Evolutionary conservation across 768 basidiomycete species (phyloP).

Genomic region (Boletus patriciae): DNA sequence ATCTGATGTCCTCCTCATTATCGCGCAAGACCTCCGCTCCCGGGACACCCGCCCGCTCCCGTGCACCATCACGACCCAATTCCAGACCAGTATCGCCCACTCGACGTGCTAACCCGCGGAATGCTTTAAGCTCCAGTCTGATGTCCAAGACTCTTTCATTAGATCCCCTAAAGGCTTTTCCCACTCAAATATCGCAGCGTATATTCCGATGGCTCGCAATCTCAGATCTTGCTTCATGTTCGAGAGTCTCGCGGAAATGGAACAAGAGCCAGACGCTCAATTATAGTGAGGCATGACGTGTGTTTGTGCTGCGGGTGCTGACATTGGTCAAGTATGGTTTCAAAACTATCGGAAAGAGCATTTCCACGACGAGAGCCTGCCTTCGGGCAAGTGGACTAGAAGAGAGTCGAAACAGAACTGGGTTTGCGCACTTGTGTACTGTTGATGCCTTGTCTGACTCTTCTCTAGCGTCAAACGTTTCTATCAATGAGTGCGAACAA

Average conservation of each 20-base stretch:
- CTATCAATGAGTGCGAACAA: slow-evolving; percentile 42
- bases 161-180: slow-evolving; percentile 70
- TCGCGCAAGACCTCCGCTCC: slow-evolving; percentile 58
- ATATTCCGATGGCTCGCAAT: slow-evolving; percentile 67
- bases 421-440: slow-evolving; percentile 41
- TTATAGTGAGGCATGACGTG: slow-evolving; percentile 56
- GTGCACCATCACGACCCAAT: slow-evolving; percentile 49
- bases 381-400: slow-evolving; percentile 88
- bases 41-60: slow-evolving; percentile 65
- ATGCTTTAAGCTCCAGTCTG: slow-evolving; percentile 30
- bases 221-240: slow-evolving; percentile 70
- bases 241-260: slow-evolving; percentile 86
- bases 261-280: slow-evolving; percentile 85
- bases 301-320: background rate
- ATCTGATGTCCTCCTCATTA: slow-evolving; percentile 10
- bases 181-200: slow-evolving; percentile 78
- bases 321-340: slow-evolving; percentile 75
- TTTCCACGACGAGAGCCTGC: slow-evolving; percentile 76
- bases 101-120: slow-evolving; percentile 18
- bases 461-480: slow-evolving; percentile 51
- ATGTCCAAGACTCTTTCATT: slow-evolving; percentile 21
- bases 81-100: slow-evolving; percentile 45
- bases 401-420: slow-evolving; percentile 93
- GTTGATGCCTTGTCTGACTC: slow-evolving; percentile 2
- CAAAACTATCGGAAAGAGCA: slow-evolving; percentile 86